Base-by-base conservation (phyloP, 2,329 filamentous ascomycete genomes). In the Pseudocercospora vitis region DNA sequence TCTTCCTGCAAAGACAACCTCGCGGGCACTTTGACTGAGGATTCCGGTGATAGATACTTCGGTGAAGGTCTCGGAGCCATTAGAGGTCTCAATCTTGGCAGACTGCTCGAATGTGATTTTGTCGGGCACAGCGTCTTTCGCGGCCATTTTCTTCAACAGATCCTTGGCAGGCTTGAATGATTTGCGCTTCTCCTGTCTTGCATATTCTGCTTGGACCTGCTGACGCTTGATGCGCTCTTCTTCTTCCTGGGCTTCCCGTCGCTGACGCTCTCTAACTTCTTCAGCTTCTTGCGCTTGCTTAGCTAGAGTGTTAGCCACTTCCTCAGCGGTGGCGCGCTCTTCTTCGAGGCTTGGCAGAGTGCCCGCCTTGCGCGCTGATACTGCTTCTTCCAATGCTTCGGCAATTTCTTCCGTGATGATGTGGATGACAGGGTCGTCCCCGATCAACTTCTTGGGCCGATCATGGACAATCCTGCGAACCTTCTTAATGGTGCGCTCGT, bases 271-370 rank as follows among this genome's bases (percentile, higher is more conserved):
- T 7, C 73, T 65, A 18, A 73, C 69, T 49, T 74, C 67, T 56
- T 77, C 70, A 26, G 73, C 69, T 50, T 74, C 66, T 52, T 75
- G 69, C 18, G 73, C 68, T 48, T 74, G 63, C 53, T 73, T 73
- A 0, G 78, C 87, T 48, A 82, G 73, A 64, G 79, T 78, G 40
- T 83, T 83, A 23, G 88, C 77, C 19, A 82, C 83, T 18, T 87
- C 87, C 72, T 95, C 89, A 58, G 95, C 89, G 11, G 84, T 84
- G 23, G 88, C 90, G 32, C 91, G 83, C 71, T 97, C 91, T 64
- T 95, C 90, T 65, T 95, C 90, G 5, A 97, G 77, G 26, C 90
- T 96, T 1, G 90, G 91, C 12, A 96, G 75, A 57, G 90, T 82
- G 51, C 85, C 82, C 51, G 86, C 82, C 44, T 87, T 86, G 62